A percentile compares a stretch with the other conserved stretches of the same genome.
phyloP scores from a whole-genome alignment of 805 yeast species.

The Saturnispora gosingensis region DNA sequence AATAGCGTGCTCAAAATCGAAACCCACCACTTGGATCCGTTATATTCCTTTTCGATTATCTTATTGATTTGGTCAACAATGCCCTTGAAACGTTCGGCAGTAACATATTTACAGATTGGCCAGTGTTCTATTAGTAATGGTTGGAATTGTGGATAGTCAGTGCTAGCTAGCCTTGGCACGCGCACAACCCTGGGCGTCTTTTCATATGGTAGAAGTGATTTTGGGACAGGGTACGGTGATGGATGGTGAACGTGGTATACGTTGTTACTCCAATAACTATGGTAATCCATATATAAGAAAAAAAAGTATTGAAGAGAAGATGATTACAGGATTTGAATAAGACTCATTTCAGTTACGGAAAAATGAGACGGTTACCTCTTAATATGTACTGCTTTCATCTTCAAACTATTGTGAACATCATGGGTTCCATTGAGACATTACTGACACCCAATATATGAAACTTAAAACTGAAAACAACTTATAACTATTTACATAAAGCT shows the following conservation, averaged over 20 bases:
- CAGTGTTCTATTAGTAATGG: slow-evolving; percentile 42
- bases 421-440: neutral
- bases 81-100: neutral
- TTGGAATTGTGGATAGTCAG: slow-evolving; percentile 47
- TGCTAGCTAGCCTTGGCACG: slow-evolving; percentile 44
- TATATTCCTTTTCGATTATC: neutral
- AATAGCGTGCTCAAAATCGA: neutral
- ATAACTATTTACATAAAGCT: no score
- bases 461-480: no score
- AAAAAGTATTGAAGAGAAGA: neutral
- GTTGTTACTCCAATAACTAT: slow-evolving; percentile 30
- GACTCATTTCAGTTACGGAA: neutral
- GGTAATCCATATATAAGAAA: neutral
- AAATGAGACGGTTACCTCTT: neutral
- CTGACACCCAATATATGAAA: no score
- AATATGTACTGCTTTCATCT: no score
- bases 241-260: slow-evolving; percentile 43
- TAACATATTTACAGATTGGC: neutral
- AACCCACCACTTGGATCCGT: neutral
- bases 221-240: slow-evolving; percentile 29
- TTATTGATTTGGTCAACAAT: neutral
- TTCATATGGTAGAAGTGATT: slow-evolving; percentile 4
- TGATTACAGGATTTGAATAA: neutral
- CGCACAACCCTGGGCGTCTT: slow-evolving; percentile 50
- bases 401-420: neutral